phyloP scores from a whole-genome alignment of 768 basidiomycete genomes.

The Boletus rubropictus region DNA sequence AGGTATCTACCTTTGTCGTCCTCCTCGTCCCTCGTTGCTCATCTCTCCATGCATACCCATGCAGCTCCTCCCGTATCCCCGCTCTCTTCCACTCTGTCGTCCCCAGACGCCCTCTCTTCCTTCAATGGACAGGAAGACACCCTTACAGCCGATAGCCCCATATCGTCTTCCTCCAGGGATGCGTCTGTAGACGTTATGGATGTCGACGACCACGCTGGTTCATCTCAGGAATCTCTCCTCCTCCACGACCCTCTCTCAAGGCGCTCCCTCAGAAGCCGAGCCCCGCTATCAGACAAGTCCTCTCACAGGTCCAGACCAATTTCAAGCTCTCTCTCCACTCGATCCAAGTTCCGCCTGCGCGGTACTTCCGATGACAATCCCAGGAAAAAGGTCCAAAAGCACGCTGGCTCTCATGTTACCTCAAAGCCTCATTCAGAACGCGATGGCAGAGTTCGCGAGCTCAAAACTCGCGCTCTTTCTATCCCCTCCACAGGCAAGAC shows the following conservation, averaged over 20 bases:
- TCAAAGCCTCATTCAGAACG: conserved; percentile 27
- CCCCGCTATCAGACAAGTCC: conserved; percentile 20
- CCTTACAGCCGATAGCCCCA: conserved; percentile 26
- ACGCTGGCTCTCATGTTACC: conserved; percentile 13
- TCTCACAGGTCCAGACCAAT: conserved; percentile 22
- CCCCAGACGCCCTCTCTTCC: conserved; percentile 27
- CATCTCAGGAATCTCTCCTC: conserved; percentile 26
- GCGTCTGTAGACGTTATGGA: conserved; percentile 29
- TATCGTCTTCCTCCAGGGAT: conserved; percentile 32
- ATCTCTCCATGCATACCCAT: conserved; percentile 10
- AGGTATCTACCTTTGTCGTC: conserved; percentile 13
- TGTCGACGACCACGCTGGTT: conserved; percentile 18
- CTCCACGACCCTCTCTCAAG: conserved; percentile 19
- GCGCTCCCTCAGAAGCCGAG: conserved; percentile 27
- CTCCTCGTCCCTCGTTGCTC: background rate
- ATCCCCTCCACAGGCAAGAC: conserved; percentile 37
- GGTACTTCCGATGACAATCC: conserved; percentile 24
- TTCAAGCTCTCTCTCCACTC: conserved; percentile 22
- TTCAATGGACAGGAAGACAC: conserved; percentile 29
- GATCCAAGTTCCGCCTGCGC: conserved; percentile 22
- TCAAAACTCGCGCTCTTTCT: conserved; percentile 28
- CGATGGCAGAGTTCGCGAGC: conserved; percentile 27
- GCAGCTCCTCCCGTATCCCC: conserved; percentile 19
- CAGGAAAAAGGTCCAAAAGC: conserved; percentile 26
- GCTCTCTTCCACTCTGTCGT: conserved; percentile 29